phyloP scores from a whole-genome alignment of 345 rosid species.

The Linum usitatissimum region DNA sequence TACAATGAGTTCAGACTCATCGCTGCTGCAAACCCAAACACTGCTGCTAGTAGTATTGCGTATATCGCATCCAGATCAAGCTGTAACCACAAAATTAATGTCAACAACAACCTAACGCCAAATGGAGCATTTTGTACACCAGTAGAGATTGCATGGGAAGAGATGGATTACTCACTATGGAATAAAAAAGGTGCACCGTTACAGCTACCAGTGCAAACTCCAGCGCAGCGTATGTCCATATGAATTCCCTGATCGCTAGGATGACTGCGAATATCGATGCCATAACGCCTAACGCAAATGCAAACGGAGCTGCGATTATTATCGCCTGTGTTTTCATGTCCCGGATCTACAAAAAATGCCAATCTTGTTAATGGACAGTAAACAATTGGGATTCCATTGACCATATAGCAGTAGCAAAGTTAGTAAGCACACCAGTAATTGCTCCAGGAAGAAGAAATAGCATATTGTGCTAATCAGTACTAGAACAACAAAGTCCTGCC shows the following conservation, averaged over 20 bases:
- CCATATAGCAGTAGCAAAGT: constrained; percentile 2
- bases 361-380: background rate
- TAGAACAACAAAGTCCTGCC: constrained; percentile 92
- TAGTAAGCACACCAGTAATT: constrained; percentile 52
- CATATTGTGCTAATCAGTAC: constrained; percentile 77
- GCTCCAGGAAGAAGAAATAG: constrained; percentile 97
- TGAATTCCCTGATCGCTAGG: constrained; percentile 64
- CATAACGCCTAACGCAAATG: constrained; percentile 58
- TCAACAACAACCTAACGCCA: too few species aligned
- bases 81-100: constrained; percentile 30
- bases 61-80: constrained; percentile 50
- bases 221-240: constrained; percentile 88
- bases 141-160: too few species aligned
- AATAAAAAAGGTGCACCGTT: constrained; percentile 44
- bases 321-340: constrained; percentile 61
- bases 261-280: constrained; percentile 60
- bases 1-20: constrained; percentile 65
- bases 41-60: constrained; percentile 50
- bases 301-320: constrained; percentile 72
- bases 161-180: constrained; percentile 34
- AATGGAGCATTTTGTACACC: too few species aligned
- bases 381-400: background rate
- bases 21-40: constrained; percentile 69
- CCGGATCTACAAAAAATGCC: constrained; percentile 34
- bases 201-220: constrained; percentile 77